phyloP scores from a whole-genome alignment of 352 stramenopile species.

The Phytophthora europaea region DNA sequence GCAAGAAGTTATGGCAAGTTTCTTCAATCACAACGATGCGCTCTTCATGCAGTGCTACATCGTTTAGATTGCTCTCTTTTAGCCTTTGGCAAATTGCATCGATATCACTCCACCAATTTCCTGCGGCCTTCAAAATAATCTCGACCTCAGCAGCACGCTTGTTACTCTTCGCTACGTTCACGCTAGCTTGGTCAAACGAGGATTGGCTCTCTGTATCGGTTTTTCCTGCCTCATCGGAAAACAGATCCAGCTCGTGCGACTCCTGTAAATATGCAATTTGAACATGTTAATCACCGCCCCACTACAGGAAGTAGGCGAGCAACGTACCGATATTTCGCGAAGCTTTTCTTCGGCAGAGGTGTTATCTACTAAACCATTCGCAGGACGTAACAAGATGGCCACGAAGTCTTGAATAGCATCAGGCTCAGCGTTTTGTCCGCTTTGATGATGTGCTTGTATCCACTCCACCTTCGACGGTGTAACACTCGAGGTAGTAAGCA shows the following conservation, averaged over 20 bases:
- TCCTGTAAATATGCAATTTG: slow-evolving; percentile 24
- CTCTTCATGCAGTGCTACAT: slow-evolving; percentile 34
- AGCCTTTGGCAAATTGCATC: slow-evolving; percentile 53
- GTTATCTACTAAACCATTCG: slow-evolving; percentile 54
- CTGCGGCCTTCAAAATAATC: slow-evolving; percentile 49
- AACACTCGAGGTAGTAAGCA: slow-evolving; percentile 52
- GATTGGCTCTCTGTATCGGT: background rate
- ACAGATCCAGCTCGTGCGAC: slow-evolving; percentile 26
- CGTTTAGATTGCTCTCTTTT: slow-evolving; percentile 30
- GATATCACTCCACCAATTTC: slow-evolving; percentile 84
- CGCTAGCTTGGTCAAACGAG: background rate
- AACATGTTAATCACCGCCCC: background rate
- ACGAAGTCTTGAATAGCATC: slow-evolving; percentile 53
- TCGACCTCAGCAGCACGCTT: slow-evolving; percentile 29
- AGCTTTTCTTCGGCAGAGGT: slow-evolving; percentile 66
- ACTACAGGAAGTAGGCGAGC: background rate
- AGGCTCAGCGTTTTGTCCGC: slow-evolving; percentile 3
- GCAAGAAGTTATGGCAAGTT: slow-evolving; percentile 54
- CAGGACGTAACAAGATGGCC: slow-evolving; percentile 68
- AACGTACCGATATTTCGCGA: slow-evolving; percentile 43
- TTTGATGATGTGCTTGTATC: slow-evolving; percentile 48
- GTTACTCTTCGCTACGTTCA: slow-evolving; percentile 4
- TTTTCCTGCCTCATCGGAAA: background rate
- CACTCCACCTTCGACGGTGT: slow-evolving; percentile 56
- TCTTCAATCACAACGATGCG: slow-evolving; percentile 49